These are phyloP conservation scores for Mycena latifolia DNA, from an alignment of 768 basidiomycete species.

Conservation along the genomic window DNA sequence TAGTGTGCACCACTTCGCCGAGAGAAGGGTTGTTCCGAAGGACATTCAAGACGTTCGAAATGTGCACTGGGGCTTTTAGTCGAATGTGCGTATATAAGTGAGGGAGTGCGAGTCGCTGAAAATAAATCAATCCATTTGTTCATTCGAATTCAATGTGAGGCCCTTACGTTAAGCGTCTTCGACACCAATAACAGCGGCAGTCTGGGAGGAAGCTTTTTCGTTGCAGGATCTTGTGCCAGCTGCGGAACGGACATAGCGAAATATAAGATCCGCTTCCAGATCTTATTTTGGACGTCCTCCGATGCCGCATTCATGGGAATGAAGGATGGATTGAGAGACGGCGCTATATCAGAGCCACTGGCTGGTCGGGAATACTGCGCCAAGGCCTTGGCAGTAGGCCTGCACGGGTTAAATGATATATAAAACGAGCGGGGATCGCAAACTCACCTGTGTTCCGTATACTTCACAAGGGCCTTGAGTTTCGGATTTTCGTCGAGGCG, in stretches of 20 bases:
- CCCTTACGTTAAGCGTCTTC: constrained; percentile 3
- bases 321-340: too few species aligned
- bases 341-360: background rate
- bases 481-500: background rate
- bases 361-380: background rate
- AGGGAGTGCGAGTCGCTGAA: constrained; percentile 16
- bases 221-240: too few species aligned
- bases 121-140: background rate
- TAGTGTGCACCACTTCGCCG: background rate
- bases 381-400: background rate
- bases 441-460: background rate
- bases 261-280: too few species aligned
- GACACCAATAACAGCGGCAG: constrained; percentile 10
- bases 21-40: background rate
- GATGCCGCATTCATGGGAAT: too few species aligned
- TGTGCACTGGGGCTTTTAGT: too few species aligned
- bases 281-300: too few species aligned
- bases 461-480: constrained; percentile 3
- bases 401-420: background rate
- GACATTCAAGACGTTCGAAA: too few species aligned
- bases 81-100: background rate
- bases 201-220: background rate
- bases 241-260: too few species aligned
- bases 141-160: too few species aligned
- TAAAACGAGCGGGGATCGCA: background rate